Evolutionary conservation across 1,139 yeast species (phyloP), one percentile per base, ranked within the genome.

Genomic region (Eremothecium coryli): DNA sequence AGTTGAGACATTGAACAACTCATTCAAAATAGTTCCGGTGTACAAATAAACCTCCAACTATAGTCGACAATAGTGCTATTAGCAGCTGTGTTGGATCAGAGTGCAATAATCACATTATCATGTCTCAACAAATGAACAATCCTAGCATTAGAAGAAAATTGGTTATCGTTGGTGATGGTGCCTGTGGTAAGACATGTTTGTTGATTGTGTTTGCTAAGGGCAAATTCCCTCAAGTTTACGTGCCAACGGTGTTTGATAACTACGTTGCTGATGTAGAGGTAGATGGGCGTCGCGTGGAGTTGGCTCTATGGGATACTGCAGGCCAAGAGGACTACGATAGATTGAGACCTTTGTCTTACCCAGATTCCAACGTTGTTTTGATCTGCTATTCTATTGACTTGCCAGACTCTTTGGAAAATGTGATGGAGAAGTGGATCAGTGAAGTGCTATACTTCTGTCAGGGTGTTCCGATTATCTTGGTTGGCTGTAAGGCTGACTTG

Each of bases 231-330:
- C 93, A 84, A 56, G 88, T 82, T 40, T 86, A 86, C 59, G 93
- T 84, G 29, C 96, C 95, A 49, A 86, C 95, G 17, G 95, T 86
- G 39, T 85, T 86, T 56, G 95, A 86, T 61, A 84, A 85, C 69
- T 84, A 85, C 62, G 93, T 82, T 49, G 88, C 94, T 26, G 93
- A 82, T 56, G 94, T 86, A 38, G 93, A 81, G 60, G 93, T 85
- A 43, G 88, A 86, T 55, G 95, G 95, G 38, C 79, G 93, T 68
- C 81, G 82, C 61, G 94, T 85, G 38, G 94, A 84, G 60, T 71
- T 86, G 64, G 94, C 95, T 21, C 70, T 85, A 46, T 85, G 95
- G 95, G 96, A 85, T 82, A 86, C 95, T 53, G 95, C 95, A 39
- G 95, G 95, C 44, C 95, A 84, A 70, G 94, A 84, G 68, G 95